These are phyloP conservation scores for Emmonsiellopsis sp. DNA, from an alignment of 2,329 filamentous ascomycete genomes.

Conservation along the genomic window DNA sequence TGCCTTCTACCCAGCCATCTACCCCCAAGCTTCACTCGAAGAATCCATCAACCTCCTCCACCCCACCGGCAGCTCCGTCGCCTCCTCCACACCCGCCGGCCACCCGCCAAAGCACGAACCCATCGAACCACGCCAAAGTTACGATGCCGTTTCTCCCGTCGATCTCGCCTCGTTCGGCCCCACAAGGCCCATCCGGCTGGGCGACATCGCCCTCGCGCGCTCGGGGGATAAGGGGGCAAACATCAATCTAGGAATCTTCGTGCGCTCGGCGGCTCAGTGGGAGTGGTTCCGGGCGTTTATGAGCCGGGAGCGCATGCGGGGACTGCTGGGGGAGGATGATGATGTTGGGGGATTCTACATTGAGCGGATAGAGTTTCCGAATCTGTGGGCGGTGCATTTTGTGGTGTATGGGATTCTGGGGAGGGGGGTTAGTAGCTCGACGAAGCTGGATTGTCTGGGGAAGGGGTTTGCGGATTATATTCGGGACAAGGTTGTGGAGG, in stretches of 20 bases:
- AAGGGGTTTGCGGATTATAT: conserved; percentile 47
- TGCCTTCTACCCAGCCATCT: conserved; percentile 33
- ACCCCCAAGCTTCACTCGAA: conserved; percentile 19
- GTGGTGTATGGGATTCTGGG: conserved; percentile 41
- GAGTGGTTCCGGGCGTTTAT: conserved; percentile 33
- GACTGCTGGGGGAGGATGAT: conserved; percentile 35
- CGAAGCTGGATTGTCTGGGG: conserved; percentile 39
- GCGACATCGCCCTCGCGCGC: conserved; percentile 35
- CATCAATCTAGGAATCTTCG: conserved; percentile 34
- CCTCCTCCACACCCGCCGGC: conserved; percentile 7
- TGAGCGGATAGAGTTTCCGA: conserved; percentile 40
- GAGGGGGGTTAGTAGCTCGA: conserved; percentile 39
- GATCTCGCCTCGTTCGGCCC: conserved; percentile 17
- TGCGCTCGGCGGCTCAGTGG: conserved; percentile 17
- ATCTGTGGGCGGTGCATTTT: conserved; percentile 41
- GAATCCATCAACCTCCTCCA: conserved; percentile 19
- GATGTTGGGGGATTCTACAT: conserved; percentile 34
- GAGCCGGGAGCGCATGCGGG: conserved; percentile 27
- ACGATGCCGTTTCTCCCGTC: conserved; percentile 11
- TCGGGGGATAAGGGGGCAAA: conserved; percentile 35
- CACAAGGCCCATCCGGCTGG: conserved; percentile 27
- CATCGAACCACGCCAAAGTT: conserved; percentile 14
- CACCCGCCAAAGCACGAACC: conserved; percentile 12
- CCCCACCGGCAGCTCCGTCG: conserved; percentile 6
- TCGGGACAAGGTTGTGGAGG: conserved; percentile 33